Percentiles rank a stretch among this genome's conserved stretches.
These are phyloP conservation scores for Xylaria cubensis DNA, from an alignment of 495 filamentous ascomycete genomes.

Conservation along the genomic window DNA sequence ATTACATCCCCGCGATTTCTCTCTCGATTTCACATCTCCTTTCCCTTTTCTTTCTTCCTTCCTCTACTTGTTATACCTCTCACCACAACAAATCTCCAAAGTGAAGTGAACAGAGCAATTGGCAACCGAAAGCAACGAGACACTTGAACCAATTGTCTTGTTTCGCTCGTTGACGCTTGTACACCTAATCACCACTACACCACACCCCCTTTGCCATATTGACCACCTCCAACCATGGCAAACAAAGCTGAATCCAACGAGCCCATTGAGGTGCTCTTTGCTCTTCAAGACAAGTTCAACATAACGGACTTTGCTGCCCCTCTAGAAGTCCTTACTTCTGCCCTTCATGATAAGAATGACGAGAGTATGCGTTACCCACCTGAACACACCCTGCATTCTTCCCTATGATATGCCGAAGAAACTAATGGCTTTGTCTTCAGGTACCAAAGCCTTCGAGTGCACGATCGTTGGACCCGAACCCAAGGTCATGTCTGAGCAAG, in stretches of 20 bases:
- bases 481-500: constrained; percentile 69
- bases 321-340: constrained; percentile 65
- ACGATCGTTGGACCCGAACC: constrained; percentile 65
- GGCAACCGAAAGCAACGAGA: neutral
- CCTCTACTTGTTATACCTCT: constrained; percentile 21
- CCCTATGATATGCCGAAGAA: neutral
- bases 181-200: neutral
- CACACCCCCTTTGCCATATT: neutral
- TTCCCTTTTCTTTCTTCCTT: constrained; percentile 13
- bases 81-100: constrained; percentile 23
- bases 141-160: constrained; percentile 12
- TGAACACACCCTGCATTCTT: constrained; percentile 23
- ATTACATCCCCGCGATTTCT: constrained; percentile 25
- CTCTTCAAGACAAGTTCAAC: constrained; percentile 57
- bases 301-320: constrained; percentile 72
- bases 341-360: constrained; percentile 67
- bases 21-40: neutral
- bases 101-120: constrained; percentile 11
- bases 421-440: constrained; percentile 38
- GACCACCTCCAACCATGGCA: constrained; percentile 52
- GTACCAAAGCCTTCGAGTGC: constrained; percentile 68
- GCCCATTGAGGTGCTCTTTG: constrained; percentile 59
- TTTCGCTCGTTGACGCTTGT: neutral
- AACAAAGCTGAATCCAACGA: constrained; percentile 57
- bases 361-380: constrained; percentile 55